Conservation (phyloP, 2,329 filamentous ascomycete genomes). For the Colletotrichum godetiae region DNA sequence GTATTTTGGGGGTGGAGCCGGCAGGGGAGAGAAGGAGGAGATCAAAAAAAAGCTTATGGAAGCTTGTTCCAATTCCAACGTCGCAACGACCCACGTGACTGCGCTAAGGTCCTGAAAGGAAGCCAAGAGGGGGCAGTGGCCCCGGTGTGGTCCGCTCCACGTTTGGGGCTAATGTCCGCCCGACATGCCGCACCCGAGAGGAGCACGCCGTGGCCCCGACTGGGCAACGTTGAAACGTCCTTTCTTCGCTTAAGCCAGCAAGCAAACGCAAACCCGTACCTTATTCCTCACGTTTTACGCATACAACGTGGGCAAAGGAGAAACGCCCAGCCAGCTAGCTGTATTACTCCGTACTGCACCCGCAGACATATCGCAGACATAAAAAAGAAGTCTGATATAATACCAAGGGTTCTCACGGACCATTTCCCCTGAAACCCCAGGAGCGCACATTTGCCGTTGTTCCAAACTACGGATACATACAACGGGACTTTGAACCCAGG, state of each 20-base stretch:
- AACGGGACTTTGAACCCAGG: background rate
- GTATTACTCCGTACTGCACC: background rate
- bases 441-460: slow-evolving; percentile 1
- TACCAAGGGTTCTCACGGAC: background rate
- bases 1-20: slow-evolving; percentile 10
- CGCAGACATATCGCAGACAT: background rate
- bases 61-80: slow-evolving; percentile 33
- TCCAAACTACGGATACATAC: slow-evolving; percentile 1
- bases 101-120: background rate
- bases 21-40: background rate
- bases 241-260: background rate
- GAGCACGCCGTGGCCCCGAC: slow-evolving; percentile 8
- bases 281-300: background rate
- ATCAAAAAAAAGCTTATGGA: slow-evolving; percentile 19
- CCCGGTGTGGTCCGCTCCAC: background rate
- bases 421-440: background rate
- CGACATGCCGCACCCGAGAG: slow-evolving; percentile 3
- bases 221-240: slow-evolving; percentile 9
- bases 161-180: slow-evolving; percentile 26
- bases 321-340: background rate
- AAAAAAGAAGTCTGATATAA: background rate
- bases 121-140: background rate
- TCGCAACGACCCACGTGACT: slow-evolving; percentile 34
- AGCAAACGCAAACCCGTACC: background rate
- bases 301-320: background rate